A percentile compares a stretch with the other conserved stretches of the same genome.
phyloP scores from a whole-genome alignment of 2,329 filamentous ascomycete species.

The Cercospora sp. region DNA sequence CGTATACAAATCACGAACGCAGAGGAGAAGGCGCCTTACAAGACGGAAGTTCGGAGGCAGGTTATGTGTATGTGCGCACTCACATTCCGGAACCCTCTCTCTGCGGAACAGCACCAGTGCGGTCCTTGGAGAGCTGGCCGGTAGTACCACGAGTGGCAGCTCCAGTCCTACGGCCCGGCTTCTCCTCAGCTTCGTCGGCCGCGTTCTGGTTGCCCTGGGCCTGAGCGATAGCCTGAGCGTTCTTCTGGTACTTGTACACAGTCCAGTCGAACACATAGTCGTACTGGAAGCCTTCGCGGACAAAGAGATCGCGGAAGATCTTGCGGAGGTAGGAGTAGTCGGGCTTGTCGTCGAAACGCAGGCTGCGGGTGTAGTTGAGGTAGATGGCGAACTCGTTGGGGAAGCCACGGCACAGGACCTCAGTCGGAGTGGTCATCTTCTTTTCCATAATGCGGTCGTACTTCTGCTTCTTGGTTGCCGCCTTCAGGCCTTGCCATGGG shows the following conservation, averaged over 20 bases:
- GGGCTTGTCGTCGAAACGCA: constrained; percentile 99
- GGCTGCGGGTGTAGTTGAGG: constrained; percentile 96
- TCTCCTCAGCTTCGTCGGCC: constrained; percentile 66
- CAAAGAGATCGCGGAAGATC: constrained; percentile 99
- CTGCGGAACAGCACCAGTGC: constrained; percentile 70
- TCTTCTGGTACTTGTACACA: constrained; percentile 99
- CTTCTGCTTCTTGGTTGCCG: constrained; percentile 85
- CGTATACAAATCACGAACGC: constrained; percentile 71
- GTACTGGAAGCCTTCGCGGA: constrained; percentile 98
- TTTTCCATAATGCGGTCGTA: constrained; percentile 99
- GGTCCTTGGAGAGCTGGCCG: constrained; percentile 61
- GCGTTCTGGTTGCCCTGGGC: constrained; percentile 64
- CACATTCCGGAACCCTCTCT: constrained; percentile 95
- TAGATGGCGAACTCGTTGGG: constrained; percentile 99
- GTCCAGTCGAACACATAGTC: constrained; percentile 99
- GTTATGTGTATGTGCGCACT: constrained; percentile 65
- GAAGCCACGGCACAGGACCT: constrained; percentile 98
- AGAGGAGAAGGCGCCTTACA: constrained; percentile 87
- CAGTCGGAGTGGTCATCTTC: constrained; percentile 99
- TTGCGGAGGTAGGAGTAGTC: constrained; percentile 99
- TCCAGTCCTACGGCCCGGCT: constrained; percentile 59
- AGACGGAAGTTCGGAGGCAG: constrained; percentile 44
- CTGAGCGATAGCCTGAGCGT: constrained; percentile 88
- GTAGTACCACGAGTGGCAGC: constrained; percentile 65
- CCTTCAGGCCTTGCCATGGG: constrained; percentile 85